Base-by-base conservation (phyloP, 2,329 filamentous ascomycete genomes). In the Diaporthe australafricana region DNA sequence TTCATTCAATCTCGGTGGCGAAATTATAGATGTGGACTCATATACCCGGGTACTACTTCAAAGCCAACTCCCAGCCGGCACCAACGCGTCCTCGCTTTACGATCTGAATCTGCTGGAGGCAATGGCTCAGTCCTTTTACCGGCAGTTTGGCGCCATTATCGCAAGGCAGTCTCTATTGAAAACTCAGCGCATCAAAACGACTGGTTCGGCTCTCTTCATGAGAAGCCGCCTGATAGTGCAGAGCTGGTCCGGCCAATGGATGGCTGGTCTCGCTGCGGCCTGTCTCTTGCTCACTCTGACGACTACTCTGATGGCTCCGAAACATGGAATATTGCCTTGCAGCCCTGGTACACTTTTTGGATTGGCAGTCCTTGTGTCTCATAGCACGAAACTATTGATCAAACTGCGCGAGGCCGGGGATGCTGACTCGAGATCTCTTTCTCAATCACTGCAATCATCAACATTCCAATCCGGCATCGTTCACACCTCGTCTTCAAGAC, bases 1-100 rank as follows among this genome's bases (percentile, higher is more conserved):
- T 2, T 74, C 75, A 0, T 68, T 83, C 14, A 78, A 78, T 17
- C 75, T 78, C 3, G 80, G 32, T 11, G 4, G 27, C 2, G 30
- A 25, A 14, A 8, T 22, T 6, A 11, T 63, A 6, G 57, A 63
- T 9, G 38, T 45, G 22, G 57, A 20, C 16, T 1, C 16, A n/a
- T 53, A 52, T 17, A 50, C 47, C 4, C 40, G 16, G 14, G 25
- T 5, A 38, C 30, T 53, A n/a, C 0, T 67, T 8, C 27, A 42
- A 17, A 14, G 2, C 5, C 27, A 35, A 32, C 0, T 30, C 11
- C n/a, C 47, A 0, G 0, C 32, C 3, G 27, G 4, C 9, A 40
- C 25, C 1, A 27, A 67, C 11, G 4, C 25, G 25, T 67, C 47
- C 5, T 32, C 30, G 22, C 62, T 67, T 7, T 67, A 25, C 45